Evolutionary conservation across 345 rosid genomes (phyloP).

Genomic region (Populus euphratica): DNA sequence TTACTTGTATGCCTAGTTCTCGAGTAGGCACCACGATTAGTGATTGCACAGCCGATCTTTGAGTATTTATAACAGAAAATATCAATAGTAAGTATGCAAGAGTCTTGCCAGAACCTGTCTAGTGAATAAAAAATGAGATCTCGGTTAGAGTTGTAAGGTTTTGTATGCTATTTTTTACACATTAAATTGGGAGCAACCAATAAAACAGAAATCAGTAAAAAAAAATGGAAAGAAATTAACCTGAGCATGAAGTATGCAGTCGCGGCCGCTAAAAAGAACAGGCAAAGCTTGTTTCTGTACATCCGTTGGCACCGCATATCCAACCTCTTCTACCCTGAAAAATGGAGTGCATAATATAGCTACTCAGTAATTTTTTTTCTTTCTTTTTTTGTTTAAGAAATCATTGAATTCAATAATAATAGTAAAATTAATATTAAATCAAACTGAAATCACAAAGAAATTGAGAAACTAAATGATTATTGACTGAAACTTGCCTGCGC

Average conservation of each 20-base stretch:
- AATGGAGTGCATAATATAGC: not conserved
- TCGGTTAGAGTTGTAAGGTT: constrained; percentile 8
- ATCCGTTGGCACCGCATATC: constrained; percentile 58
- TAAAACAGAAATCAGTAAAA: not conserved
- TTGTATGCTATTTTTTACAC: no score
- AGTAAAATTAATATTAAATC: not conserved
- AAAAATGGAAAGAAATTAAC: constrained; percentile 30
- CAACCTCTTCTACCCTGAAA: constrained; percentile 66
- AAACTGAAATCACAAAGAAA: not conserved
- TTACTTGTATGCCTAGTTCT: constrained; percentile 92
- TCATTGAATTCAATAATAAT: not conserved
- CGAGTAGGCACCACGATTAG: constrained; percentile 82
- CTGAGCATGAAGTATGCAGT: constrained; percentile 90
- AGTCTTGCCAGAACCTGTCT: constrained; percentile 97
- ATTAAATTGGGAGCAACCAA: no score
- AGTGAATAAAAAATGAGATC: constrained; percentile 30
- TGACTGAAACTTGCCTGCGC: constrained; percentile 32
- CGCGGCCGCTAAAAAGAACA: constrained; percentile 58
- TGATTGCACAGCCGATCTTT: constrained; percentile 80
- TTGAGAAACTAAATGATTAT: not conserved
- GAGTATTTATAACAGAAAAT: constrained; percentile 56
- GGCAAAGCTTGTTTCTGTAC: constrained; percentile 75
- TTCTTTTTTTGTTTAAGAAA: not conserved
- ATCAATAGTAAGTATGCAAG: constrained; percentile 74
- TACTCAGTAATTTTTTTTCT: not conserved